These are phyloP conservation scores for Dendrobium officinale DNA, from an alignment of 106 monocot genomes.

Conservation along the genomic window DNA sequence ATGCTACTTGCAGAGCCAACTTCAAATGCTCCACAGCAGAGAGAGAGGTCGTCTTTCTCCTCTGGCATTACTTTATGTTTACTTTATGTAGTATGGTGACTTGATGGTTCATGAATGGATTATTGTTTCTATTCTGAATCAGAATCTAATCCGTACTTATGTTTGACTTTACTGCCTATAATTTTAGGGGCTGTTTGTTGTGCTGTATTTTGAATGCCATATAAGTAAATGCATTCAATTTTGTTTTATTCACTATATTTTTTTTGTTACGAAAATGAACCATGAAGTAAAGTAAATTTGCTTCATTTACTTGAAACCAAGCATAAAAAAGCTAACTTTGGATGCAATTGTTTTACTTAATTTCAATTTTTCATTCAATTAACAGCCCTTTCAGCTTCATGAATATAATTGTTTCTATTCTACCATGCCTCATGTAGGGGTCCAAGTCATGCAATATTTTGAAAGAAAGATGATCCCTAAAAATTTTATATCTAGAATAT, in stretches of 20 bases:
- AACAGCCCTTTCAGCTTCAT: neutral
- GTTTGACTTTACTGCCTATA: neutral
- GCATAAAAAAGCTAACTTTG: neutral
- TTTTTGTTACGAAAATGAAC: neutral
- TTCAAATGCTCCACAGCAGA: constrained; percentile 73
- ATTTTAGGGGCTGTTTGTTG: neutral
- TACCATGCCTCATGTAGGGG: neutral
- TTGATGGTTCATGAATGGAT: neutral
- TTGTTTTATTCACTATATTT: neutral
- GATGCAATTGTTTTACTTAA: neutral
- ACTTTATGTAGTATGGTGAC: neutral
- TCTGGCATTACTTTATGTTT: neutral
- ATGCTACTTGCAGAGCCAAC: constrained; percentile 94
- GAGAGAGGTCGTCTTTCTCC: constrained; percentile 59
- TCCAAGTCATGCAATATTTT: neutral
- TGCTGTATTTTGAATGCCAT: neutral
- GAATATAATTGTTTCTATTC: neutral
- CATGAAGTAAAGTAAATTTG: neutral
- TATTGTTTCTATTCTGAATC: neutral
- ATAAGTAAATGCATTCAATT: neutral
- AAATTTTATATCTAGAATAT: neutral
- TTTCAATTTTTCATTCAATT: neutral
- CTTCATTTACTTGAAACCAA: neutral
- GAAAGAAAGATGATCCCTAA: neutral
- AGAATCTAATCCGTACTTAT: neutral